Evolutionary conservation across 202 grass and related monocot genomes (phyloP).

Genomic region (Panicum virgatum): DNA sequence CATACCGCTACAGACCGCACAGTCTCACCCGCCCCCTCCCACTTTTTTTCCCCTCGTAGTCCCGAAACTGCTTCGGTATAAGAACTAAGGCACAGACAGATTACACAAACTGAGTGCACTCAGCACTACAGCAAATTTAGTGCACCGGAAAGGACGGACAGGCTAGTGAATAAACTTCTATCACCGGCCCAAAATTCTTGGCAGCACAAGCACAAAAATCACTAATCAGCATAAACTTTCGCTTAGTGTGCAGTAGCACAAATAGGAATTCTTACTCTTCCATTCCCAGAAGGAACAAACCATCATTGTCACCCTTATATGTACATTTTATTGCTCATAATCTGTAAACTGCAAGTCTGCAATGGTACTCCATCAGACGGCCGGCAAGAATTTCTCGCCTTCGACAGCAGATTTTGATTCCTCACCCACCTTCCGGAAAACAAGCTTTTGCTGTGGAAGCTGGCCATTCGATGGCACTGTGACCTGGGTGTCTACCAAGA

Average conservation of each 20-base stretch:
- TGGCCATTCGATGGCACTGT: constrained; percentile 73
- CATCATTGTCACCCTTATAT: constrained; percentile 27
- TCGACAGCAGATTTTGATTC: constrained; percentile 36
- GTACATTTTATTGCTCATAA: constrained; percentile 45
- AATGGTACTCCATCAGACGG: constrained; percentile 29
- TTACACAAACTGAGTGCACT: no score
- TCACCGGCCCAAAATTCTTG: background rate
- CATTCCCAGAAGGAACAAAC: background rate
- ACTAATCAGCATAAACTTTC: background rate
- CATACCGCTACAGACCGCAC: no score
- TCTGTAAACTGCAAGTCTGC: constrained; percentile 11
- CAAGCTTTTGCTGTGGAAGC: constrained; percentile 78
- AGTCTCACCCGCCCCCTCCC: no score
- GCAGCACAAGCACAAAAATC: background rate
- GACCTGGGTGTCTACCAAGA: constrained; percentile 75
- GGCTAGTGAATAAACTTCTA: no score
- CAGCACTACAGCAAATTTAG: no score
- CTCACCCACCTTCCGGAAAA: constrained; percentile 53
- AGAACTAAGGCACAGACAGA: no score
- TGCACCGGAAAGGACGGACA: no score
- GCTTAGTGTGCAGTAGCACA: background rate
- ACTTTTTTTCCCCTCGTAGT: no score
- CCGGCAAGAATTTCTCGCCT: constrained; percentile 57
- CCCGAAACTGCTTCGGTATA: no score
- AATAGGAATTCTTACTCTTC: background rate